Base-by-base conservation (phyloP, 257 asterid species). In the Solanum rostratum region DNA sequence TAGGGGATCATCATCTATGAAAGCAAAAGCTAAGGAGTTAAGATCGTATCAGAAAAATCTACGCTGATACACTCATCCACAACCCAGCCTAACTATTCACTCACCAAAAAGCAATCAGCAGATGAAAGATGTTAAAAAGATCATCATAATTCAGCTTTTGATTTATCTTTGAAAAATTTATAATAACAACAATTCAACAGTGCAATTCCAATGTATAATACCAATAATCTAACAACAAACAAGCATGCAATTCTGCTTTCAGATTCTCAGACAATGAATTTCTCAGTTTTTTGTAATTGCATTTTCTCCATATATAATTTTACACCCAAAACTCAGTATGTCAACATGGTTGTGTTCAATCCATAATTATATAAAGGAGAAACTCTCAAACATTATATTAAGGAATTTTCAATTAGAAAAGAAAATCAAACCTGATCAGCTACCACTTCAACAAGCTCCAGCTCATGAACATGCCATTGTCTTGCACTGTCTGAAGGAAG, bases 361-460 rank as follows among this genome's bases (percentile, higher is more conserved):
- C 59, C 59, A 13, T 22, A 45, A 24, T 13, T 46, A 14, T 13
- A 22, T 24, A 74, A 46, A 74, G 19, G 81, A 46, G 55, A 22
- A 43, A 22, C 41, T 46, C 12, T 14, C 45, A 46, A 22, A 22
- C 33, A 74, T 24, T 22, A 43, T 45, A 16, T 14, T 46, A 74
- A 74, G 59, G 9, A 46, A 22, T 14, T 45, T 74, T 22, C 45
- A 50, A 78, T 29, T 33, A 33, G 39, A 33, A 33, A 24, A 29
- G 54, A 81, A 49, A 79, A 7, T 68, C 90, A 16, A 87, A 95
- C 99, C 99, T 96, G 99, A 83, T 97, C 99, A 1, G 99, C 99
- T 84, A 97, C 99, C 39, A 97, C 99, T 90, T 97, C 97, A 50
- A 97, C 99, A 87, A 97, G 99, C 91, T 97, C 99, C 92, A 97